Base-by-base conservation (phyloP, 805 yeast species). In the Kregervanrija fluxuum region DNA sequence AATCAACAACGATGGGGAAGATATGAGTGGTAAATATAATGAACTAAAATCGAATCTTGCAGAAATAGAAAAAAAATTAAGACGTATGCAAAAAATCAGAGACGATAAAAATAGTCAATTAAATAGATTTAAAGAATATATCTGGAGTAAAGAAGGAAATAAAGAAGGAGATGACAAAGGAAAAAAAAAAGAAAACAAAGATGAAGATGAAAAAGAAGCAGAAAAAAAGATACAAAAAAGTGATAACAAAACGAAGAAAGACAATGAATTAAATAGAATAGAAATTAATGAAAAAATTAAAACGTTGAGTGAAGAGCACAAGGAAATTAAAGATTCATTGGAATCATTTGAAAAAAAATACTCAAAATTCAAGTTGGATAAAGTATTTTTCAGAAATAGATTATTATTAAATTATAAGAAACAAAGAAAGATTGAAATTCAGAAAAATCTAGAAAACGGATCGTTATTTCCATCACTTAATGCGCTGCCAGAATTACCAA, bases 311-410 rank as follows among this genome's bases (percentile, higher is more conserved):
- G 30, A 40, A n/a, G 50, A 48, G 5, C 43, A 48, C 13, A 33
- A 31, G 30, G 33, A 35, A 2, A 37, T 44, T 28, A 42, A 47
- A 13, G 40, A 42, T 2, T 44, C 46, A 15, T 14, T 48, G 30
- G 33, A 39, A 2, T 31, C 48, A 3, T 62, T 71, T 17, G 55
- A 57, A 13, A 54, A 53, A 16, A 51, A 55, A 41, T 70, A 71
- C 53, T 68, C 63, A 44, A 57, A 62, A 33, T 75, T 61, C 53
- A 61, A 55, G 33, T 59, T 77, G 40, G 68, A 72, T 52, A 48
- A 57, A 12, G 67, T 62, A 30, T 67, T 76, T 35, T 75, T 69
- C 54, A 66, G 59, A 45, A 57, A 62, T 33, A 55, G 82, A 45
- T 51, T 74, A 22, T 59, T 65, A 37, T 58, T 57, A 35, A 59